phyloP scores from a whole-genome alignment of 352 stramenopile genomes.

The Nothophytophthora sp. region DNA sequence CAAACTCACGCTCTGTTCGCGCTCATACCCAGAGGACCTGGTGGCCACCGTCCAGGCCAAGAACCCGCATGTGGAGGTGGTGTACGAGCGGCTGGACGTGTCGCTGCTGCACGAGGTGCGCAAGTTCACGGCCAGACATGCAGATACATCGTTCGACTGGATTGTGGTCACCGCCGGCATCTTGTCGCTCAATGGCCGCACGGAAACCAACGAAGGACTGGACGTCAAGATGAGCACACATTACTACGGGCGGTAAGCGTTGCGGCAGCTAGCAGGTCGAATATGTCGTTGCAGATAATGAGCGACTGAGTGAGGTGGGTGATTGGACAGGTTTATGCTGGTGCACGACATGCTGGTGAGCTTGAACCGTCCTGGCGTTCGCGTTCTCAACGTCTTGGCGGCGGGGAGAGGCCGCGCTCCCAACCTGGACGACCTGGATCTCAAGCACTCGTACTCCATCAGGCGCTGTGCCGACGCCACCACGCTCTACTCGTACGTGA shows the following conservation, averaged over 20 bases:
- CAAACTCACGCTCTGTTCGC: conserved; percentile 32
- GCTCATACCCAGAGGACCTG: conserved; percentile 16
- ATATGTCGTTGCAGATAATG: background rate
- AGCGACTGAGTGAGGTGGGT: background rate
- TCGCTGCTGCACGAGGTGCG: conserved; percentile 31
- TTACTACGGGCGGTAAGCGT: conserved; percentile 29
- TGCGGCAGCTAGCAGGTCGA: too few species aligned
- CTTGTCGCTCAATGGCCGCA: conserved; percentile 29
- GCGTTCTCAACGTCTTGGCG: conserved; percentile 29
- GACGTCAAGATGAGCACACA: conserved; percentile 36
- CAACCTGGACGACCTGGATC: conserved; percentile 25
- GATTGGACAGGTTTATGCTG: conserved; percentile 26
- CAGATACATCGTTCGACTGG: conserved; percentile 29
- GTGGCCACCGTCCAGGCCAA: conserved; percentile 18
- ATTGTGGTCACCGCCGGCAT: conserved; percentile 26
- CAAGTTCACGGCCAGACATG: conserved; percentile 23
- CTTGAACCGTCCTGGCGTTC: conserved; percentile 21
- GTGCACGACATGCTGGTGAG: conserved; percentile 20
- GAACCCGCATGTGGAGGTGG: conserved; percentile 20
- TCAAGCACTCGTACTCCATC: conserved; percentile 30
- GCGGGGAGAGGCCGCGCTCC: conserved; percentile 22
- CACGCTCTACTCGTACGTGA: conserved; percentile 31
- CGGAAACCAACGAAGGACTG: conserved; percentile 27
- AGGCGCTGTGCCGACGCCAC: conserved; percentile 25
- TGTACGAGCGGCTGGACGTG: conserved; percentile 28